Evolutionary conservation across 2,329 filamentous ascomycete species (phyloP), one percentile per base, ranked within the genome.

Genomic region (Dactylellina parvicollis): DNA sequence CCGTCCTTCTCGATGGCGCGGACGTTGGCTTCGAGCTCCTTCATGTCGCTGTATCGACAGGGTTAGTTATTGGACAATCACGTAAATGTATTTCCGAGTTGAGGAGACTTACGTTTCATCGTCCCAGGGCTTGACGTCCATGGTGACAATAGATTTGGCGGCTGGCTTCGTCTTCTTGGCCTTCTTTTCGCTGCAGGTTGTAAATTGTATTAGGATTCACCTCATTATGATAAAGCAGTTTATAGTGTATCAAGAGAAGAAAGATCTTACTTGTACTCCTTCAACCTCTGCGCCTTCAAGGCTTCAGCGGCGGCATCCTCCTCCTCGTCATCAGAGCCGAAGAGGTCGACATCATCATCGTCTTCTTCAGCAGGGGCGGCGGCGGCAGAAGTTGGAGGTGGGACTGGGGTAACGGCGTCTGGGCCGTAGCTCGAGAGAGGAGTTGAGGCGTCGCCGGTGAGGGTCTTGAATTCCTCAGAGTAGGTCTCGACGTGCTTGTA

Each of bases 111-210:
- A 96, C 60, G 77, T 78, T 54, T 77, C 76, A 57, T 78, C 77
- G 55, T 94, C 95, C 94, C 95, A 98, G 80, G 95, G 95, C 89
- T 99, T 99, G 78, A 99, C 91, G 80, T 98, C 94, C 78, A 99
- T 80, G 77, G 92, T 98, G 80, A 98, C 92, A 75, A 98, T 86
- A 74, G 94, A 98, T 88, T 99, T 99, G 82, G 95, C 95, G 75
- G 89, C 89, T 78, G 88, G 86, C 92, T 98, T 97, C 77, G 86
- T 84, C 88, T 96, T 96, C 83, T 86, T 87, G 78, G 90, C 92
- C 90, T 97, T 97, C 91, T 98, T 98, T 86, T 92, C 91, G 83
- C 87, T 90, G 89, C 97, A 97, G n/a, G 5, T 40, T 42, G 2
- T 24, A 26, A 38, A 30, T 28, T 4, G 18, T 20, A 14, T 57